These are phyloP conservation scores for Auxenochlorella pyrenoidosa DNA, from an alignment of 139 green algal genomes.

Conservation along the genomic window DNA sequence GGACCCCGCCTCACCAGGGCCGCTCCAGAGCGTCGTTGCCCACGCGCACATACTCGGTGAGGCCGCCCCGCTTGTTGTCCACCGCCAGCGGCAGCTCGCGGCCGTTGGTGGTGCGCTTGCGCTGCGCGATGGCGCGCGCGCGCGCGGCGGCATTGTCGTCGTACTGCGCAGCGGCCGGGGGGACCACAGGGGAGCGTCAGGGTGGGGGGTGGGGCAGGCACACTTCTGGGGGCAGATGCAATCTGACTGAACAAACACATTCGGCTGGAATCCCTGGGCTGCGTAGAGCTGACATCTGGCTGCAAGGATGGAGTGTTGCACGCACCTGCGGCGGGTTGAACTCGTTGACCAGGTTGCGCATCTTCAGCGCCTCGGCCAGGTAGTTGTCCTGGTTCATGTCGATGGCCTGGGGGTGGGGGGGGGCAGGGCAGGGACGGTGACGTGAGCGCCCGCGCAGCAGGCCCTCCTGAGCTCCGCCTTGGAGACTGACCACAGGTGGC, in stretches of 20 bases:
- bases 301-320: too few relatives aligned
- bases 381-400: slow-evolving; percentile 94
- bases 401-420: slow-evolving; percentile 66
- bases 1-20: slow-evolving; percentile 34
- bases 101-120: slow-evolving; percentile 12
- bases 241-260: too few relatives aligned
- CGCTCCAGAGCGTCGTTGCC: slow-evolving; percentile 6
- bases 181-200: too few relatives aligned
- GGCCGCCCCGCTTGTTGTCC: background rate
- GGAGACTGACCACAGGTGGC: too few relatives aligned
- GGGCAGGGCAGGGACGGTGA: background rate
- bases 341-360: slow-evolving; percentile 76
- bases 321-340: slow-evolving; percentile 53
- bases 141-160: background rate
- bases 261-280: too few relatives aligned
- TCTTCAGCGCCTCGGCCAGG: slow-evolving; percentile 79
- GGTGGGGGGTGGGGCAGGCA: background rate
- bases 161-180: too few relatives aligned
- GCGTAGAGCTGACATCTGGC: too few relatives aligned
- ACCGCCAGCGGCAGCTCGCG: slow-evolving; percentile 23
- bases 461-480: too few relatives aligned
- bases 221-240: too few relatives aligned
- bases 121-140: background rate
- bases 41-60: slow-evolving; percentile 4
- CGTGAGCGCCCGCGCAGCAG: background rate